Conservation (phyloP, 2,329 filamentous ascomycete genomes). For the Westerdykella ornata region DNA sequence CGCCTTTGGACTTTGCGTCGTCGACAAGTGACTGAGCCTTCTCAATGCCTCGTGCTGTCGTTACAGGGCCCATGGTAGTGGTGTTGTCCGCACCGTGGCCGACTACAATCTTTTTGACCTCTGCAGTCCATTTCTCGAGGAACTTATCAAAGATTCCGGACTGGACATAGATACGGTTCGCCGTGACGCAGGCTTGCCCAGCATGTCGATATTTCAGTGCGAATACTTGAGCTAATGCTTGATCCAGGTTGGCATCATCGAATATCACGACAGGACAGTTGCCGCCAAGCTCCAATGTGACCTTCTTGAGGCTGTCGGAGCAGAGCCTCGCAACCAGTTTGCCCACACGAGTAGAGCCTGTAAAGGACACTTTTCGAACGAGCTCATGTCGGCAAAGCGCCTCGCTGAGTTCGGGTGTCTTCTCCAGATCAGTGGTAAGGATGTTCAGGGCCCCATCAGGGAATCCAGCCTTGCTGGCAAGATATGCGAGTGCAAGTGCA, state of each 20-base stretch:
- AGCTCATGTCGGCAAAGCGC: conserved; percentile 52
- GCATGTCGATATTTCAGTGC: conserved; percentile 53
- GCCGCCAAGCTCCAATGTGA: conserved; percentile 58
- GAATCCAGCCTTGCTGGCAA: conserved; percentile 41
- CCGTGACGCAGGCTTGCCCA: conserved; percentile 59
- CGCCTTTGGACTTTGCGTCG: conserved; percentile 58
- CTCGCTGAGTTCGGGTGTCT: conserved; percentile 50
- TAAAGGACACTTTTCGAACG: conserved; percentile 58
- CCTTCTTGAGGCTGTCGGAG: conserved; percentile 55
- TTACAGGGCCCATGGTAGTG: conserved; percentile 56
- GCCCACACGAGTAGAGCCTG: conserved; percentile 52
- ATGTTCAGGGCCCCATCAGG: conserved; percentile 56
- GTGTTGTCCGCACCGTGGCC: conserved; percentile 55
- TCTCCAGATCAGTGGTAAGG: conserved; percentile 53
- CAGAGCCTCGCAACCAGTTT: conserved; percentile 57
- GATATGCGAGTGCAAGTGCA: conserved; percentile 33
- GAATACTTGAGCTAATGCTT: conserved; percentile 44
- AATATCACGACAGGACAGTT: conserved; percentile 61
- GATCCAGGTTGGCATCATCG: conserved; percentile 56
- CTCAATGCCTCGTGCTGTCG: conserved; percentile 49
- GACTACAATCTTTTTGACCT: conserved; percentile 50
- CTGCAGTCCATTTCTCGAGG: conserved; percentile 47
- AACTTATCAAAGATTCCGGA: conserved; percentile 57
- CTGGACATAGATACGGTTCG: conserved; percentile 61
- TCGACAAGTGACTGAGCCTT: conserved; percentile 56